phyloP scores from a whole-genome alignment of 768 basidiomycete genomes.

The Suillus variegatus region DNA sequence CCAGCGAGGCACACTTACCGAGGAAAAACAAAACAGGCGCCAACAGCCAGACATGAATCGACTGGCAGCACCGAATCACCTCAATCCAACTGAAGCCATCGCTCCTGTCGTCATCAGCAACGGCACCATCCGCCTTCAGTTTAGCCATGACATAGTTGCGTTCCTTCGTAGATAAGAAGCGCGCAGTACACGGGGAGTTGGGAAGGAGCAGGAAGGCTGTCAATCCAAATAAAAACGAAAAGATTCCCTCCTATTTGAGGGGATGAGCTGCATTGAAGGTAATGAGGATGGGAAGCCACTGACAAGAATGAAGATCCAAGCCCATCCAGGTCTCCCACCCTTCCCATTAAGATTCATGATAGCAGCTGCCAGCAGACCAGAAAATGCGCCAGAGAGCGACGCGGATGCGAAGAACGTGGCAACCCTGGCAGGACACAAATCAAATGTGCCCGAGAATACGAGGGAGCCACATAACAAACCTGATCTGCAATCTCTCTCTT shows the following conservation, averaged over 20 bases:
- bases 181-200: constrained; percentile 41
- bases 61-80: constrained; percentile 46
- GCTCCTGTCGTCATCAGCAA: constrained; percentile 40
- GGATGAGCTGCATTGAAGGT: background rate
- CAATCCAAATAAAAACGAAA: constrained; percentile 61
- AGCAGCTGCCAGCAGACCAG: constrained; percentile 62
- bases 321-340: constrained; percentile 56
- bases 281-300: background rate
- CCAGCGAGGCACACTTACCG: constrained; percentile 35
- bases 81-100: constrained; percentile 61
- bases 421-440: constrained; percentile 28
- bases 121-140: constrained; percentile 27
- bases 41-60: constrained; percentile 58
- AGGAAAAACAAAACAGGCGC: constrained; percentile 52
- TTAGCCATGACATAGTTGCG: constrained; percentile 43
- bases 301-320: constrained; percentile 61
- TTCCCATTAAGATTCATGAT: constrained; percentile 59
- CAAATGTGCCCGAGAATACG: constrained; percentile 7
- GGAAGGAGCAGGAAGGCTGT: constrained; percentile 52
- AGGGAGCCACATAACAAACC: constrained; percentile 7
- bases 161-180: constrained; percentile 54
- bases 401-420: constrained; percentile 43
- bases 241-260: constrained; percentile 50
- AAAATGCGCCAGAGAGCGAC: constrained; percentile 61
- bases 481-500: constrained; percentile 28